These are phyloP conservation scores for Epichloe gansuensis DNA, from an alignment of 2,329 filamentous ascomycete genomes.

Conservation along the genomic window DNA sequence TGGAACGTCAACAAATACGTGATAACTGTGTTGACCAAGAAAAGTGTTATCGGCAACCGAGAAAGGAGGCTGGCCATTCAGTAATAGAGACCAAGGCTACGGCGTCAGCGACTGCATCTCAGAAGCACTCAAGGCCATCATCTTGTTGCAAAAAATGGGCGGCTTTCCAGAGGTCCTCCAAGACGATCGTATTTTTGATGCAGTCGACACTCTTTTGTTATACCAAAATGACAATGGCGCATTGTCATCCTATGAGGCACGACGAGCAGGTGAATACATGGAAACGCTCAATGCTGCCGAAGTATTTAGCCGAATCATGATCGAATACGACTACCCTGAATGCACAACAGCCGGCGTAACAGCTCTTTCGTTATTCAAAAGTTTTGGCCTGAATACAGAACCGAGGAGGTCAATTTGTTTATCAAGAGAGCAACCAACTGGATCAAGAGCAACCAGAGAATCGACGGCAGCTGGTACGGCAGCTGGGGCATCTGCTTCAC, in stretches of 20 bases:
- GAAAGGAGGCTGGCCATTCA: slow-evolving; percentile 94
- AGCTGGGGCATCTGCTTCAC: slow-evolving; percentile 98
- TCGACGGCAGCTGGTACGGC: slow-evolving; percentile 93
- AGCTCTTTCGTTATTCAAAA: slow-evolving; percentile 71
- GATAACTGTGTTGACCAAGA: slow-evolving; percentile 70
- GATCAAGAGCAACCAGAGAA: slow-evolving; percentile 66
- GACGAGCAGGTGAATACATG: slow-evolving; percentile 62
- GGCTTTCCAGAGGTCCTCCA: slow-evolving; percentile 65
- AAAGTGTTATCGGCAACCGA: slow-evolving; percentile 74
- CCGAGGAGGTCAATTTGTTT: slow-evolving; percentile 60
- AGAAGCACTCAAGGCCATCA: slow-evolving; percentile 76
- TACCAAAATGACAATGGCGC: slow-evolving; percentile 84
- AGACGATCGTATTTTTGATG: slow-evolving; percentile 69
- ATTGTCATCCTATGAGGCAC: slow-evolving; percentile 80
- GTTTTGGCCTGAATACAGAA: slow-evolving; percentile 70
- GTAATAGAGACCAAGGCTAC: slow-evolving; percentile 84
- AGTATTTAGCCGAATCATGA: slow-evolving; percentile 95
- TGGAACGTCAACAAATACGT: slow-evolving; percentile 83
- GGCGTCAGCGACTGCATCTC: slow-evolving; percentile 91
- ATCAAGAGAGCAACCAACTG: slow-evolving; percentile 65
- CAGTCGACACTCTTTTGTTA: slow-evolving; percentile 78
- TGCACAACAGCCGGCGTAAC: slow-evolving; percentile 94
- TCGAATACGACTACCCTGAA: slow-evolving; percentile 96
- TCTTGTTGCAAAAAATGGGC: slow-evolving; percentile 69
- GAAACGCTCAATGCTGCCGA: slow-evolving; percentile 91